Evolutionary conservation across 1,284 basidiomycete genomes (phyloP), one percentile per base, ranked within the genome.

Genomic region (Ustilago sp.): DNA sequence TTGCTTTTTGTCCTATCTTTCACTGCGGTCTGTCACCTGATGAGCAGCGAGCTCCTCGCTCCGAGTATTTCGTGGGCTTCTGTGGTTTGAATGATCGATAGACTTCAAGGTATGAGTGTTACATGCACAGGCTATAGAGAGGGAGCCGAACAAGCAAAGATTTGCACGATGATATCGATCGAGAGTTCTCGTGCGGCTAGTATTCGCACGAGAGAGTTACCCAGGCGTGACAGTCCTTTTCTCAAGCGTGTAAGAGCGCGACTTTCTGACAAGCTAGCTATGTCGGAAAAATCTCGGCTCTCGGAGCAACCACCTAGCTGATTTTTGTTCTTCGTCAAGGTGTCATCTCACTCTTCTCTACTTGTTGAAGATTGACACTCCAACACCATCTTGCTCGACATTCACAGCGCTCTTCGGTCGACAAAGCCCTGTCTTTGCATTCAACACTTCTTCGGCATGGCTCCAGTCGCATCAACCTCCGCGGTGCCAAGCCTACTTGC

Each of bases 391-490:
- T 28, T 28, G 23, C 23, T 28, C 23, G 23, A 28, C 23, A 28
- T 28, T 28, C 23, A 28, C 23, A 28, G 23, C 23, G 23, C 23
- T 28, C 23, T 28, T 28, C 23, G 23, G 3, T 28, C 23, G 23
- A 28, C 17, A 8, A 48, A 35, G 41, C 43, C 11, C 56, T 47
- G 19, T 12, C 13, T 34, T 19, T 13, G n/a, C 31, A 47, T 41
- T 19, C 31, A 12, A 28, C n/a, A n/a, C 3, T 4, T 13, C 32
- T 58, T 8, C 50, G 54, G 9, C 34, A 72, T 72, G 69, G 47
- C 64, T 7, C 48, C 69, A 1, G 53, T 57, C 2, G 55, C 61
- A 15, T 57, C 69, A 34, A 51, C 60, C 4, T 62, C 69, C 13
- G 36, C 54, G 1, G 60, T 48, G 3, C 62, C 65, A 3, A 54